Evolutionary conservation across 2,329 filamentous ascomycete species (phyloP).

Genomic region (Arachnopeziza araneosa): DNA sequence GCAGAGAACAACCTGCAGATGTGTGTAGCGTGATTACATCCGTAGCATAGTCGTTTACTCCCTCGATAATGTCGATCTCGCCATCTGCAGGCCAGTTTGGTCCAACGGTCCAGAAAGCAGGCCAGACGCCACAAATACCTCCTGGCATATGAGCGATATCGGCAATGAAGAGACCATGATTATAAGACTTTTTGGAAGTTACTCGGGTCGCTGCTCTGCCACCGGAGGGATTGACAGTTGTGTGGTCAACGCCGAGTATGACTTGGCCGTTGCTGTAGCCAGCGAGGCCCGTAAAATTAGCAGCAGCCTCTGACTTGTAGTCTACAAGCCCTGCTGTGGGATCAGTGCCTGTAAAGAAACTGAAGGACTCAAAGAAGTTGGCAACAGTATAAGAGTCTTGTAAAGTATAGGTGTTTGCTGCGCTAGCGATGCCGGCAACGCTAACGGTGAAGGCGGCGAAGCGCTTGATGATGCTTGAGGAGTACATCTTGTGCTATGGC

Average conservation of each 20-base stretch:
- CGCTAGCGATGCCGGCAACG: background rate
- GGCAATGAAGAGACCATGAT: conserved; percentile 62
- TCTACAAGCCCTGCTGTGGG: conserved; percentile 63
- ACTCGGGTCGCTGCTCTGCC: conserved; percentile 60
- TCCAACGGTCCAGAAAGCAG: conserved; percentile 54
- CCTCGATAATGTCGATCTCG: conserved; percentile 63
- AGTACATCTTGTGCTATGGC: background rate
- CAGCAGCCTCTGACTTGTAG: conserved; percentile 48
- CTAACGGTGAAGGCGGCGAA: background rate
- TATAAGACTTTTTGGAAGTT: conserved; percentile 58
- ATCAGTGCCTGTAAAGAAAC: conserved; percentile 48
- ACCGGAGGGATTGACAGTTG: conserved; percentile 45
- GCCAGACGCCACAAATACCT: conserved; percentile 68
- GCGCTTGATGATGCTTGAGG: background rate
- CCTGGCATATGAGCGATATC: conserved; percentile 67
- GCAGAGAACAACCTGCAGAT: conserved; percentile 39
- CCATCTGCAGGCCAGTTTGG: conserved; percentile 54
- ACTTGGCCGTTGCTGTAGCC: conserved; percentile 50
- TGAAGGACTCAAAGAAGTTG: conserved; percentile 43
- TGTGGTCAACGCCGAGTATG: conserved; percentile 65
- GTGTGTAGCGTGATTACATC: conserved; percentile 63
- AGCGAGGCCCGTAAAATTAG: conserved; percentile 51
- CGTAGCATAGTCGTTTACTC: conserved; percentile 54
- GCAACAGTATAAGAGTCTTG: conserved; percentile 38
- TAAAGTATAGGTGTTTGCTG: conserved; percentile 13